phyloP scores from a whole-genome alignment of 129 eudicot genomes.

The Artemisia tridentata region DNA sequence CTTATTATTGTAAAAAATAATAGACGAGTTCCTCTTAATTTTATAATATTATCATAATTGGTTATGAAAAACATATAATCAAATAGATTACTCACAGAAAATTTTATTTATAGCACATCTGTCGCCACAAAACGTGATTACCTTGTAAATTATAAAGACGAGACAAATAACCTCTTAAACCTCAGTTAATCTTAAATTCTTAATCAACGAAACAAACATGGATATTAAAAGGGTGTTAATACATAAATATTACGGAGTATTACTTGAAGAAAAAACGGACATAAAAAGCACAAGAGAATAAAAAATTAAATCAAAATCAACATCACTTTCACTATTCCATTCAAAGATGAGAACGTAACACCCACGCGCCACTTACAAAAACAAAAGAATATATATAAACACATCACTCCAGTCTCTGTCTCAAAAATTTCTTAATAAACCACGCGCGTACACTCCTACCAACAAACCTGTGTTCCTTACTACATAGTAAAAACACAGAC shows the following conservation, averaged over 20 bases:
- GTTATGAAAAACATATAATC: no score
- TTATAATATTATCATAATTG: no score
- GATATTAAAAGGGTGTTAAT: neutral
- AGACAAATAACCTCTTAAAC: no score
- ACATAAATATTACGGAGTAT: no score
- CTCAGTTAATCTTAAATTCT: no score
- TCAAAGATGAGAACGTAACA: neutral
- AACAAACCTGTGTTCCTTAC: no score
- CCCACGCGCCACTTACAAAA: conserved; percentile 19
- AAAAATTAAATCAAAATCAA: neutral
- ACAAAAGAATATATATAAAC: conserved; percentile 5
- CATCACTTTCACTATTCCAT: neutral
- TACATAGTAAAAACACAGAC: neutral
- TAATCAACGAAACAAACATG: neutral
- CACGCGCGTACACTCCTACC: neutral
- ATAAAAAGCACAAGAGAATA: neutral
- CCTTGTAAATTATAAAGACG: no score
- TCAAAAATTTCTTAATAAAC: neutral
- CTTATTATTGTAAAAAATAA: no score
- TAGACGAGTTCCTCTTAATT: no score
- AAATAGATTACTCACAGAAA: no score
- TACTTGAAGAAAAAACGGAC: neutral
- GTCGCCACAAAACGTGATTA: no score
- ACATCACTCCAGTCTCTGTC: conserved; percentile 21
- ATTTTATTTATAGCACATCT: no score